phyloP scores from a whole-genome alignment of 192 early-diverging fungal genomes.

The Geosiphon pyriformis region DNA sequence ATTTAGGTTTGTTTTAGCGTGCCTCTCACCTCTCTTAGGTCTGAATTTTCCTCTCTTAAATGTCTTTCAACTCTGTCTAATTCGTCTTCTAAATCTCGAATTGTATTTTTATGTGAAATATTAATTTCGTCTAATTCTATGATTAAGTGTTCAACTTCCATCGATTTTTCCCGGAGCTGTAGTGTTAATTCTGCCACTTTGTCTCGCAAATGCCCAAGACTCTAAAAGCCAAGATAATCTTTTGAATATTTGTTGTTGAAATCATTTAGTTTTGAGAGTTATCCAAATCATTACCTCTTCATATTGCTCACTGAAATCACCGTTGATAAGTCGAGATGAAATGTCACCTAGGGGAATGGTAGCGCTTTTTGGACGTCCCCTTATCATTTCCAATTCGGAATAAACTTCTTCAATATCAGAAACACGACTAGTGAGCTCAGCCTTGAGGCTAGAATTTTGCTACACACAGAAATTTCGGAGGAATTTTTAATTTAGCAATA shows the following conservation, averaged over 20 bases:
- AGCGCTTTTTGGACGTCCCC: conserved; percentile 5
- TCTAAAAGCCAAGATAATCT: conserved; percentile 7
- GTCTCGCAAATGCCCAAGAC: conserved; percentile 26
- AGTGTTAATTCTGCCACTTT: conserved; percentile 36
- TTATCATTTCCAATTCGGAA: conserved; percentile 20
- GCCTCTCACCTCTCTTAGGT: conserved; percentile 4
- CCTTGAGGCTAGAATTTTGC: conserved; percentile 23
- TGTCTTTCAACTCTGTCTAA: conserved; percentile 2
- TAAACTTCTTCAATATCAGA: conserved; percentile 12
- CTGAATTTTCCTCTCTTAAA: conserved; percentile 25
- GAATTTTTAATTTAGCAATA: neutral
- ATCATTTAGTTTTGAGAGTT: too few relatives aligned
- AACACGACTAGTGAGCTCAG: neutral
- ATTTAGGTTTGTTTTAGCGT: too few relatives aligned
- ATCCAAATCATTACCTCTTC: conserved; percentile 20
- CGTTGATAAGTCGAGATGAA: conserved; percentile 19
- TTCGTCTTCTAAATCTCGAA: conserved; percentile 26
- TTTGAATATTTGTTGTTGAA: neutral
- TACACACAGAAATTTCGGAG: neutral
- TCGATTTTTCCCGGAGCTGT: conserved; percentile 39
- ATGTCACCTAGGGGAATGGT: conserved; percentile 1
- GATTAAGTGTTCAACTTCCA: conserved; percentile 33
- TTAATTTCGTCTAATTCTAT: conserved; percentile 30
- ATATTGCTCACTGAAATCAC: conserved; percentile 24
- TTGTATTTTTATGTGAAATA: conserved; percentile 6